Conservation (phyloP, 2,329 filamentous ascomycete genomes). For the Pseudofabraea citricarpa region DNA sequence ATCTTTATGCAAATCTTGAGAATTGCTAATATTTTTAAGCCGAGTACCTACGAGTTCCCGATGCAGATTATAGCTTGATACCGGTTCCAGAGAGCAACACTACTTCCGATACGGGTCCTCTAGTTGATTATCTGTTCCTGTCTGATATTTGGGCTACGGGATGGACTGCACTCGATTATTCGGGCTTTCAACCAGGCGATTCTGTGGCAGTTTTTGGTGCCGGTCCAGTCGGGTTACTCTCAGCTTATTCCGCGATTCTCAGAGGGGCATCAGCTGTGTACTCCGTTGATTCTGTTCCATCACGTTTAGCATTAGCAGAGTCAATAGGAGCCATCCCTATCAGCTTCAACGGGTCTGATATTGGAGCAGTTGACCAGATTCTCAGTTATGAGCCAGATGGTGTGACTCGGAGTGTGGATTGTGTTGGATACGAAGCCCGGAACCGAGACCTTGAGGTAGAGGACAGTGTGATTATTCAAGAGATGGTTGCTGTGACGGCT, state of each 20-base stretch:
- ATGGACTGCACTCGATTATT: conserved; percentile 17
- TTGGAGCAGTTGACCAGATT: conserved; percentile 28
- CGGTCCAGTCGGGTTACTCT: conserved; percentile 29
- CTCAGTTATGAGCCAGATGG: conserved; percentile 17
- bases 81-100: conserved; percentile 52
- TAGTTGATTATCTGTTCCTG: conserved; percentile 23
- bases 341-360: conserved; percentile 24
- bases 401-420: conserved; percentile 21
- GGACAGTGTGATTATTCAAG: conserved; percentile 14
- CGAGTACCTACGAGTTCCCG: conserved; percentile 77
- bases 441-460: conserved; percentile 18
- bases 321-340: conserved; percentile 30
- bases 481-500: conserved; percentile 20
- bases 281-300: conserved; percentile 25
- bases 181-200: conserved; percentile 22
- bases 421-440: conserved; percentile 20
- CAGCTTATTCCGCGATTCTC: conserved; percentile 28
- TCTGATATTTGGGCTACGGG: conserved; percentile 26
- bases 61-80: conserved; percentile 75
- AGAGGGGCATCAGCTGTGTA: conserved; percentile 29
- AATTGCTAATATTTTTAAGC: conserved; percentile 32
- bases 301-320: conserved; percentile 21
- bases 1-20: neutral
- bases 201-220: conserved; percentile 31
- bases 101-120: neutral